Base-by-base conservation (phyloP, 768 basidiomycete genomes). In the Coprinopsis sp. region DNA sequence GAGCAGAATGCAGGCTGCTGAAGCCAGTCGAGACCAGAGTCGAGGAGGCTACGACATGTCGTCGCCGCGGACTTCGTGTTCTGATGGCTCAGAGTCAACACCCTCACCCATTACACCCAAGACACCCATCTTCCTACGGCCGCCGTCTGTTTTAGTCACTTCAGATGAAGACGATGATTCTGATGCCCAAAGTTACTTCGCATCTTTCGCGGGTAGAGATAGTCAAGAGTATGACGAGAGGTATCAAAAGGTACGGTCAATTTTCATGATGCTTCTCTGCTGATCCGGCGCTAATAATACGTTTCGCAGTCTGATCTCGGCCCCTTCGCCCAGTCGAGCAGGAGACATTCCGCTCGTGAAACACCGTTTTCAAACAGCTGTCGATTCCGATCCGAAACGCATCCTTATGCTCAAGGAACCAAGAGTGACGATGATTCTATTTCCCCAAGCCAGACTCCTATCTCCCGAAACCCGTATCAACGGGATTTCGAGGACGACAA, bases 31-130 rank as follows among this genome's bases (percentile, higher is more conserved):
- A n/a, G 27, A 23, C n/a, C 14, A 25, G 27, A 6, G 25, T 16
- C 34, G n/a, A 8, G n/a, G n/a, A 31, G 10, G 10, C 30, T 31
- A 23, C 3, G 22, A 33, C 4, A 34, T 42, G n/a, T 34, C 48
- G 27, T 49, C 48, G 6, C 48, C 48, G n/a, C 43, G 41, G 12
- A 40, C 40, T 8, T 49, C 42, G 4, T 29, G 25, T 34, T 49
- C 48, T 13, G 34, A 33, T 12, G 36, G 25, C n/a, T 42, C 27
- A 39, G 27, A 12, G 18, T 49, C 48, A 3, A 49, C 40, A 6
- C 39, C 34, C 11, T 49, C 47, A 14, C 48, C 41, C 12, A 33
- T 29, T 13, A 49, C 48, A 11, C 48, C 48, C 4, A 33, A 36
- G n/a, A 49, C 40, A 10, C 41, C 33, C 7, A n/a, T 49, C 14